Evolutionary conservation across 164 flowering plant genomes (phyloP).

Genomic region (Annona cherimola): DNA sequence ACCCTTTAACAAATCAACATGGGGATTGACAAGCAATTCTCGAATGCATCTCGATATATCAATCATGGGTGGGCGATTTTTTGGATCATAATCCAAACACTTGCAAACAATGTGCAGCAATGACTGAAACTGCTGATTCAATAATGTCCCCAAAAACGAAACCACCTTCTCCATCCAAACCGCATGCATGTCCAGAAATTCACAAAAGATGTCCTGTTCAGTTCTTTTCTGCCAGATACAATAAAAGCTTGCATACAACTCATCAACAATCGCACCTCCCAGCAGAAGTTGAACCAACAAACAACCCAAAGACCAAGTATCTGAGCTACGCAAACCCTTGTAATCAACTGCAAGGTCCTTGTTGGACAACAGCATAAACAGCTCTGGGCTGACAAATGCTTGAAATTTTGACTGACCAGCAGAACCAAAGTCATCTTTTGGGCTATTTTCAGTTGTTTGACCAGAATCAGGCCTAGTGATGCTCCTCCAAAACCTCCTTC

Average conservation of each 20-base stretch:
- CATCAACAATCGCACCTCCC: constrained; percentile 35
- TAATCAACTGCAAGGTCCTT: constrained; percentile 22
- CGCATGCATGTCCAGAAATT: constrained; percentile 17
- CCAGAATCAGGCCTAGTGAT: constrained; percentile 15
- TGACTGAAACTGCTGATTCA: constrained; percentile 31
- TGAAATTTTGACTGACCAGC: constrained; percentile 19
- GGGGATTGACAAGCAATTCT: constrained; percentile 36
- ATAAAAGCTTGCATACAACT: constrained; percentile 20
- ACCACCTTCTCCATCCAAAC: constrained; percentile 42
- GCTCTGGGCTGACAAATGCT: constrained; percentile 64
- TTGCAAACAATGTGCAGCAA: constrained; percentile 36
- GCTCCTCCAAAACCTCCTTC: constrained; percentile 32
- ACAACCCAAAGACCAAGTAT: constrained; percentile 78
- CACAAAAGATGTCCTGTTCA: constrained; percentile 22
- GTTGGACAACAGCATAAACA: constrained; percentile 27
- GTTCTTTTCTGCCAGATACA: constrained; percentile 5
- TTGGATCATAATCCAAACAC: constrained; percentile 51
- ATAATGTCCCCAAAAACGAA: constrained; percentile 23
- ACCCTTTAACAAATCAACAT: constrained; percentile 24
- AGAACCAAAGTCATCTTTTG: constrained; percentile 18
- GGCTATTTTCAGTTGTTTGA: constrained; percentile 5
- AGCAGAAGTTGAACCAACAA: constrained; percentile 41
- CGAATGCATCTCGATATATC: constrained; percentile 64
- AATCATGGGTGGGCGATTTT: constrained; percentile 40
- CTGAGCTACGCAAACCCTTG: constrained; percentile 37